Conservation (phyloP, 768 basidiomycete genomes). For the Artomyces pyxidatus region DNA sequence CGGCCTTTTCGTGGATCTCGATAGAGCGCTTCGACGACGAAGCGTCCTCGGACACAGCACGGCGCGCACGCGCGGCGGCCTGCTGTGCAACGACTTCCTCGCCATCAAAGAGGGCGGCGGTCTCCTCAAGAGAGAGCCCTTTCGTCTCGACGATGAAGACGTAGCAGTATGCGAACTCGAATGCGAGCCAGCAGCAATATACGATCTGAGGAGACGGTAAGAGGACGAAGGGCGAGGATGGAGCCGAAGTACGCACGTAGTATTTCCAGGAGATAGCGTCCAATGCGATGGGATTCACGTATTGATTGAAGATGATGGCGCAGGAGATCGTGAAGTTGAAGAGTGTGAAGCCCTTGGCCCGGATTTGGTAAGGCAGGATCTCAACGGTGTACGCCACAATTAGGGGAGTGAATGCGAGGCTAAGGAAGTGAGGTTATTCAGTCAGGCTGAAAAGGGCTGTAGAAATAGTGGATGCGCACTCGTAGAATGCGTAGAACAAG, state of each 20-base stretch:
- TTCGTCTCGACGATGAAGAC: constrained; percentile 22
- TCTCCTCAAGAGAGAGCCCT: constrained; percentile 23
- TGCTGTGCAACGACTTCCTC: constrained; percentile 10
- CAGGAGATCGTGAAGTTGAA: constrained; percentile 75
- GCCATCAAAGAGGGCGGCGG: constrained; percentile 24
- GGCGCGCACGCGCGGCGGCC: constrained; percentile 16
- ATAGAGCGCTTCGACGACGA: neutral
- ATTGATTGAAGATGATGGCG: constrained; percentile 84
- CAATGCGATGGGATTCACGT: constrained; percentile 77
- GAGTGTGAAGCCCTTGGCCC: constrained; percentile 80
- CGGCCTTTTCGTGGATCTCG: constrained; percentile 1
- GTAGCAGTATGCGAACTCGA: constrained; percentile 21
- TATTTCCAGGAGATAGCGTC: constrained; percentile 64
- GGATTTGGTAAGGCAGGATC: constrained; percentile 75
- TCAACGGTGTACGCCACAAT: constrained; percentile 85
- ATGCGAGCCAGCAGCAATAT: constrained; percentile 40
- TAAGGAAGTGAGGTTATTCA: constrained; percentile 16
- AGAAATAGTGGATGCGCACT: constrained; percentile 36
- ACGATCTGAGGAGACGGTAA: constrained; percentile 36
- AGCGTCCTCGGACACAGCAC: neutral
- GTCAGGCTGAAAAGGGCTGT: neutral
- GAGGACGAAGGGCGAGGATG: neutral
- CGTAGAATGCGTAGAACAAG: constrained; percentile 72
- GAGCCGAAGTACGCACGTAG: constrained; percentile 39
- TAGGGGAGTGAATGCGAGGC: constrained; percentile 77